Base-by-base conservation (phyloP, 2,329 filamentous ascomycete species). In the Lasiodiplodia sp. region DNA sequence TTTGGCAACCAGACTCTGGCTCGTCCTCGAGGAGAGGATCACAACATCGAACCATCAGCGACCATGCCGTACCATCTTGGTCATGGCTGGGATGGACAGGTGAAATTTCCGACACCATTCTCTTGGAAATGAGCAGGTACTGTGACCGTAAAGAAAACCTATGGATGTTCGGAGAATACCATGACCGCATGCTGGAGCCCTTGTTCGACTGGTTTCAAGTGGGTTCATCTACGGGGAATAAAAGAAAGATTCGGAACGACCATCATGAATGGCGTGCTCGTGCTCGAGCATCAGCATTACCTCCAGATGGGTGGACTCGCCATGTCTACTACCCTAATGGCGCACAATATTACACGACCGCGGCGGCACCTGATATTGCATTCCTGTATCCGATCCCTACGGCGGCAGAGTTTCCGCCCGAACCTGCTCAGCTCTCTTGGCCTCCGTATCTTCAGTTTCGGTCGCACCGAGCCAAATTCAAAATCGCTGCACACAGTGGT, bases 191-290 rank as follows among this genome's bases (percentile, higher is more conserved):
- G n/a, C n/a, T n/a, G n/a, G n/a, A 60, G 37, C 57, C 57, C 10
- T 14, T 62, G 8, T 37, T 47, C n/a, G 57, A 47, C 12, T 62
- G 57, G 57, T 31, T n/a, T 12, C 57, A 62, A 21, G 10, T 62
- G 6, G 37, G n/a, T 3, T 37, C 57, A 14, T 2, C 8, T 3
- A 11, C 28, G 16, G 28, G 23, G 3, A 28, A 44, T 6, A 37
- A n/a, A 18, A 28, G 57, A 3, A 44, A 4, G 14, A 12, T 62
- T 14, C 37, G 37, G 7, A 62, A 44, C 25, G 18, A 47, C 6
- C 1, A 11, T 12, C 37, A 28, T 14, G 8, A 18, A 2, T 62
- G 57, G 57, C 57, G 57, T 6, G 18, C 57, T 2, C 37, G 40
- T 3, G 34, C 37, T 8, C 4, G 1, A 3, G 25, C 8, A 10